Percentiles rank a stretch among this genome's conserved stretches.
Evolutionary conservation across 1,284 basidiomycete genomes (phyloP).

Genomic region (Fistulinella cinereoalba): DNA sequence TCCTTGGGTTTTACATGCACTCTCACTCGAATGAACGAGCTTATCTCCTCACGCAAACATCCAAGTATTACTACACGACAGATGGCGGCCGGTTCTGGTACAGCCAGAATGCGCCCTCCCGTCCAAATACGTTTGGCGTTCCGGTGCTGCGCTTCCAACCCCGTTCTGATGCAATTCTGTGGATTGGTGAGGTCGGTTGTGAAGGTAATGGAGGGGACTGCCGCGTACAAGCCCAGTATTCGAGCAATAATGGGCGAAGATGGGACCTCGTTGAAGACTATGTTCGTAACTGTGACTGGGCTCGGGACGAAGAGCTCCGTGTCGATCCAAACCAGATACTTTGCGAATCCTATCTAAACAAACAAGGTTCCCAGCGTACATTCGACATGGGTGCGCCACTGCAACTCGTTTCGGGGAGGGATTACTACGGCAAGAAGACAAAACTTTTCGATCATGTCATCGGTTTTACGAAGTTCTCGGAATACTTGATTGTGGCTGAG

Average conservation of each 20-base stretch:
- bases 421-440: conserved; percentile 72
- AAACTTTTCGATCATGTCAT: conserved; percentile 85
- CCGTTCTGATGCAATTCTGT: conserved; percentile 83
- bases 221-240: conserved; percentile 71
- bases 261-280: conserved; percentile 86
- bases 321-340: conserved; percentile 86
- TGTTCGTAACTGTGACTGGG: conserved; percentile 92
- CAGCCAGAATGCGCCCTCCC: conserved; percentile 53
- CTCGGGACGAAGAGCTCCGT: conserved; percentile 71
- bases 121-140: conserved; percentile 79
- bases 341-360: conserved; percentile 86
- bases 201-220: conserved; percentile 48
- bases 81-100: conserved; percentile 81
- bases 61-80: conserved; percentile 77
- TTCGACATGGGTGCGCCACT: conserved; percentile 65
- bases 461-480: conserved; percentile 95
- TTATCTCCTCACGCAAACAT: conserved; percentile 78
- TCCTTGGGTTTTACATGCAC: conserved; percentile 88
- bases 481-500: conserved; percentile 93
- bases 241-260: conserved; percentile 70
- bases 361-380: conserved; percentile 75
- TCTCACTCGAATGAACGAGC: conserved; percentile 76
- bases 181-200: conserved; percentile 80
- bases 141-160: conserved; percentile 89
- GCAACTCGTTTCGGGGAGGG: conserved; percentile 75